Percentiles rank a stretch among this genome's conserved stretches.
Evolutionary conservation across 129 eudicot genomes (phyloP).

Genomic region (Smallanthus sonchifolius): DNA sequence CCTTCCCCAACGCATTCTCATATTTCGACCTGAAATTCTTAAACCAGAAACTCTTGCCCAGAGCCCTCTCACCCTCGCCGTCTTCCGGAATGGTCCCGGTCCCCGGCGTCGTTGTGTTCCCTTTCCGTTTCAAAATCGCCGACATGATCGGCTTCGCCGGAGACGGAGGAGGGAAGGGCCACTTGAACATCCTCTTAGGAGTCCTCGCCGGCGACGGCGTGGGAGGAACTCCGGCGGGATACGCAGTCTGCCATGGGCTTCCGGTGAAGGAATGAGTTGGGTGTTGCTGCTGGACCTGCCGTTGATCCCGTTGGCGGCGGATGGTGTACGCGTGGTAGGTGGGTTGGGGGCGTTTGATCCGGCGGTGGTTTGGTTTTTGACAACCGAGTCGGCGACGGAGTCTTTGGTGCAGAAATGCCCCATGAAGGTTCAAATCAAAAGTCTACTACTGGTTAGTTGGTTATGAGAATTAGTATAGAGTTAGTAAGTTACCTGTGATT

Average conservation of each 20-base stretch:
- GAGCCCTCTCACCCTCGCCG: constrained; percentile 35
- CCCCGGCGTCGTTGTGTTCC: constrained; percentile 19
- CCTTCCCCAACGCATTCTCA: constrained; percentile 90
- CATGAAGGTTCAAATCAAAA: constrained; percentile 38
- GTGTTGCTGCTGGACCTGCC: constrained; percentile 32
- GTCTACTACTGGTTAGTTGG: constrained; percentile 11
- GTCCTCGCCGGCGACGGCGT: constrained; percentile 93
- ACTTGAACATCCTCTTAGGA: constrained; percentile 66
- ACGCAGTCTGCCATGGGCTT: constrained; percentile 69
- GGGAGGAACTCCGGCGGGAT: constrained; percentile 79
- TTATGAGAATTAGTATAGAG: too few relatives aligned
- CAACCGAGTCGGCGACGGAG: constrained; percentile 36
- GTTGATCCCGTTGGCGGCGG: constrained; percentile 32
- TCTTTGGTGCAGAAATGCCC: constrained; percentile 84
- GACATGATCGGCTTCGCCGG: constrained; percentile 99
- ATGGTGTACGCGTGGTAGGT: constrained; percentile 25
- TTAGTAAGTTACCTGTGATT: too few relatives aligned
- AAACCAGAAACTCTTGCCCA: constrained; percentile 83
- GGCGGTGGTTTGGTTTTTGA: constrained; percentile 26
- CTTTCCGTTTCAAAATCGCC: constrained; percentile 56
- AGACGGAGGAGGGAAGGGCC: constrained; percentile 99
- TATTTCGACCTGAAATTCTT: constrained; percentile 66
- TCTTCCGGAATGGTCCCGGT: constrained; percentile 48
- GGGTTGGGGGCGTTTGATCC: constrained; percentile 31
- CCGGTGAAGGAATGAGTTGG: constrained; percentile 68